These are phyloP conservation scores for Lojkania enalia DNA, from an alignment of 2,329 filamentous ascomycete genomes.

Conservation along the genomic window DNA sequence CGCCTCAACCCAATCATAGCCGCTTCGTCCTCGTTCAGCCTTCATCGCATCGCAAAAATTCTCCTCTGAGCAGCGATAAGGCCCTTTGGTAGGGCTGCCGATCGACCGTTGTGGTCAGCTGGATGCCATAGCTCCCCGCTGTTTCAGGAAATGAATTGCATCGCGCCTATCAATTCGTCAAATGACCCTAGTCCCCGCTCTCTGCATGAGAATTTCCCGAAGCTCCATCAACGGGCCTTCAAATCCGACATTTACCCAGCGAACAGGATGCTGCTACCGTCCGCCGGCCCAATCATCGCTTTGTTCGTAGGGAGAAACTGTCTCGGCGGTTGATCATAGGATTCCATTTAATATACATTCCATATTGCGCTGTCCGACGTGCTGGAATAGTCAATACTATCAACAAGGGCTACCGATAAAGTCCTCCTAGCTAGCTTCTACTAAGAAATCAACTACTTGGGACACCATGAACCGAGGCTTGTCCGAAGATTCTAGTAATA, in stretches of 20 bases:
- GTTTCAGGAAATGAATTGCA: conserved; percentile 9
- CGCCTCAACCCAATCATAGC: conserved; percentile 1
- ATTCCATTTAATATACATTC: conserved; percentile 9
- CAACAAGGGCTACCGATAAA: no score
- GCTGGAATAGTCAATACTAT: not conserved
- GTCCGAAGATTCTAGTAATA: no score
- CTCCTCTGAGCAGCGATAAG: conserved; percentile 9
- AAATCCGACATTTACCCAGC: conserved; percentile 17
- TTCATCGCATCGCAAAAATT: not conserved
- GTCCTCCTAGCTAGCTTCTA: no score
- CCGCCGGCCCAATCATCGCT: conserved; percentile 7
- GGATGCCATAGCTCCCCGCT: conserved; percentile 1
- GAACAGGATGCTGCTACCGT: conserved; percentile 7
- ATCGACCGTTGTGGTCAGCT: conserved; percentile 17
- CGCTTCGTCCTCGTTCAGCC: not conserved
- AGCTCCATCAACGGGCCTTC: conserved; percentile 6
- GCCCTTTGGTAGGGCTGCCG: conserved; percentile 13
- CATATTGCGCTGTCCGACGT: conserved; percentile 11
- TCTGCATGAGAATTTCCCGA: conserved; percentile 15
- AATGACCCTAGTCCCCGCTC: conserved; percentile 5
- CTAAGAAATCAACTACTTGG: no score
- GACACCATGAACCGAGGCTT: no score
- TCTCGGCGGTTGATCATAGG: conserved; percentile 10
- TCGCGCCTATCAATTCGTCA: conserved; percentile 9
- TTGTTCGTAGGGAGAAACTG: conserved; percentile 1